Base-by-base conservation (phyloP, 495 filamentous ascomycete species). In the Aspergillus homomorphus region DNA sequence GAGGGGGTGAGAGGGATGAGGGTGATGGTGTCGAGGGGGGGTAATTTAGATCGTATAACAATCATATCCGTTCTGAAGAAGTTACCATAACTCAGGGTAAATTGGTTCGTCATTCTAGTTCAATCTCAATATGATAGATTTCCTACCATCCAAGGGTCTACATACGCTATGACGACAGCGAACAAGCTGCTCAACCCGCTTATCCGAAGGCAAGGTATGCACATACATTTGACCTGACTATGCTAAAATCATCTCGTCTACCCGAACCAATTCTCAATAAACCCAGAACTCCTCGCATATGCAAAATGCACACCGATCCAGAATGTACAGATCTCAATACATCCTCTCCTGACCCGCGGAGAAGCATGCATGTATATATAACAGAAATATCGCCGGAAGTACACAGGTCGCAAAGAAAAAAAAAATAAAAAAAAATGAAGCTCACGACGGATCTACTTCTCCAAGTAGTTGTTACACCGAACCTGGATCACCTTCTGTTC, bases 401-500 rank as follows among this genome's bases (percentile, higher is more conserved):
- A 9, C 3, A 4, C 26, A 28, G n/a, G n/a, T 28, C 26, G 26
- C 9, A 3, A 42, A 12, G 38, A 52, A 52, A 7, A 19, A 38
- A 38, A 30, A 43, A 44, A 55, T 26, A 30, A 57, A 18, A 14
- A 18, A 22, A 41, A 22, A 15, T 19, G 26, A 44, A 8, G 20
- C 10, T n/a, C 42, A 44, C 28, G 28, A 23, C 16, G n/a, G 28
- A 19, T 41, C 33, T 56, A 56, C 15, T 62, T 48, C 46, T 65
- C 59, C 10, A 53, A 24, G 42, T 75, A 65, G n/a, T 69, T 56
- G 18, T 57, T 54, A 56, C 75, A 77, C 9, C 65, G 61, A 3
- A 76, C 73, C 45, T 76, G 72, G 18, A 75, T 68, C 49, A 72
- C 50, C 9, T 65, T 64, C 30, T 75, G 70, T 59, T 76, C 66